Evolutionary conservation across 176 grass and related monocot species (phyloP).

Genomic region (Otatea glauca): DNA sequence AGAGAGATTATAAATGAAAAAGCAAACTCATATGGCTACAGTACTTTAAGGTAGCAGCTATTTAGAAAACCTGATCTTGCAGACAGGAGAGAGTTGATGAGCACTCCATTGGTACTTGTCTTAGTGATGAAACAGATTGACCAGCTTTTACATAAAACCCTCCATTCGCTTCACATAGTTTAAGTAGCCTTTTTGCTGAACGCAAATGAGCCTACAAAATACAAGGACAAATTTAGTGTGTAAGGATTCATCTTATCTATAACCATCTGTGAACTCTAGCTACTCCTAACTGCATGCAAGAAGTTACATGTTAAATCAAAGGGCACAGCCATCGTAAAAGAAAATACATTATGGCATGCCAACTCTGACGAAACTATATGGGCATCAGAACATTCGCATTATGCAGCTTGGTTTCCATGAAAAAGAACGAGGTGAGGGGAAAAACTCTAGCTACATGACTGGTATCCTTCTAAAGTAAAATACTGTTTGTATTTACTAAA

Average conservation of each 20-base stretch:
- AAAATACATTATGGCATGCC: neutral
- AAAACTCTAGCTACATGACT: neutral
- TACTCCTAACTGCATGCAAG: neutral
- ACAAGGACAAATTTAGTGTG: neutral
- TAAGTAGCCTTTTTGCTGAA: conserved; percentile 78
- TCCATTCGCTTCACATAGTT: conserved; percentile 77
- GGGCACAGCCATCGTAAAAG: neutral
- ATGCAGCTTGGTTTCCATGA: conserved; percentile 15
- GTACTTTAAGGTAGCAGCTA: neutral
- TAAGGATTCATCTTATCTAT: neutral
- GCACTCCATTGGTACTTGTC: conserved; percentile 91
- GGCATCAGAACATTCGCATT: conserved; percentile 3
- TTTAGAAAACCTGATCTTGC: conserved; percentile 79
- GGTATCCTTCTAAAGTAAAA: neutral
- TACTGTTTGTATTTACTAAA: neutral
- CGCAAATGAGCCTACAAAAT: conserved; percentile 72
- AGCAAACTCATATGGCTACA: conserved; percentile 15
- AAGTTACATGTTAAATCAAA: neutral
- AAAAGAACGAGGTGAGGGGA: neutral
- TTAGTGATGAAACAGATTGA: conserved; percentile 89
- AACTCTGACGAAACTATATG: neutral
- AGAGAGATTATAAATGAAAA: conserved; percentile 37
- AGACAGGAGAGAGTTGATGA: conserved; percentile 78
- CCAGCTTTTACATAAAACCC: conserved; percentile 99
- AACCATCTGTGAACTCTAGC: neutral